Conservation (phyloP, 2,329 filamentous ascomycete species). For the Colletotrichum sp. region DNA sequence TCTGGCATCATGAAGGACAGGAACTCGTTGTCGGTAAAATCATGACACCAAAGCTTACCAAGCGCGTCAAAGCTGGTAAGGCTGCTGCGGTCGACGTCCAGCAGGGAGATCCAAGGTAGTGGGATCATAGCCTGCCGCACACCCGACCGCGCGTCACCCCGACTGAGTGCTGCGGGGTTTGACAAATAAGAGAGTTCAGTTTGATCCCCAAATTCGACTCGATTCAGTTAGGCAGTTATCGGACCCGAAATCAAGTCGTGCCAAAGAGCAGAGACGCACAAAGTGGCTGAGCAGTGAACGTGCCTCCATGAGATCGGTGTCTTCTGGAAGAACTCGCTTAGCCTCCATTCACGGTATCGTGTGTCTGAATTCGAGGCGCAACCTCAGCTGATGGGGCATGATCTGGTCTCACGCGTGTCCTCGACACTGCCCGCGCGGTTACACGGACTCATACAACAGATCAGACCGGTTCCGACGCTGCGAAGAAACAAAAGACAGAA, state of each 20-base stretch:
- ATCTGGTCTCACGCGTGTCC: not conserved
- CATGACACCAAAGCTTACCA: not conserved
- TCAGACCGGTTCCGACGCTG: not conserved
- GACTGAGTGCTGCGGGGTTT: not conserved
- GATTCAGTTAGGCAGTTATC: not conserved
- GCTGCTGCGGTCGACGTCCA: not conserved
- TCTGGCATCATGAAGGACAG: not conserved
- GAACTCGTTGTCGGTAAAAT: not conserved
- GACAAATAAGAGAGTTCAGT: not conserved
- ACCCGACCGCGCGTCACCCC: not conserved
- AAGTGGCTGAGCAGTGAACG: not conserved
- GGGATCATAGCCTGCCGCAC: not conserved
- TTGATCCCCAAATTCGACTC: not conserved
- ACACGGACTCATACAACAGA: not conserved
- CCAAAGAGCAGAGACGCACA: not conserved
- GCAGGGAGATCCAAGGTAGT: not conserved
- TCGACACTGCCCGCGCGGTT: not conserved
- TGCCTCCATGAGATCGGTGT: not conserved
- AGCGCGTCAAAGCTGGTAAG: not conserved
- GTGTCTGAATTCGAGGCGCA: not conserved
- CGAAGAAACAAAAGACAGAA: not conserved
- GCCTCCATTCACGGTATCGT: not conserved
- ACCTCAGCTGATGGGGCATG: not conserved
- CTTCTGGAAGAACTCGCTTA: not conserved
- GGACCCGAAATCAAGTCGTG: not conserved